Base-by-base conservation (phyloP, 1,284 basidiomycete genomes). In the Boletus sp. region DNA sequence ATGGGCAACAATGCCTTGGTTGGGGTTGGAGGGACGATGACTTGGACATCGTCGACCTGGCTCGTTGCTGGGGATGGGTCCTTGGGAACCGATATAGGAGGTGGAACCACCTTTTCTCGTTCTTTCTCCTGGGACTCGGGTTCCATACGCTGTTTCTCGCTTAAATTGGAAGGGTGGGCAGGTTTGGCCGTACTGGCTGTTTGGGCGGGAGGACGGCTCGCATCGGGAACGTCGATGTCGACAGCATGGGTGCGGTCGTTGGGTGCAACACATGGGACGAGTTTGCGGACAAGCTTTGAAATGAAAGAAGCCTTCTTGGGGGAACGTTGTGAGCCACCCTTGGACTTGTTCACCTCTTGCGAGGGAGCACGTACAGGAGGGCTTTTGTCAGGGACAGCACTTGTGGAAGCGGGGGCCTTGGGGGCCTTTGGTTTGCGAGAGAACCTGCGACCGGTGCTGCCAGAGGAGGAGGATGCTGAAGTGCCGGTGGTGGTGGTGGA, bases 211-310 rank as follows among this genome's bases (percentile, higher is more conserved):
- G 44, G 38, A 29, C 27, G 51, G 2, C 55, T 27, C 0, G 20
- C 8, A 23, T 51, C 50, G 13, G 40, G 27, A n/a, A 60, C 25
- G 43, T 67, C 69, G 49, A 68, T 47, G 48, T 69, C 68, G 43
- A 69, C 44, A 45, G 56, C 56, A 52, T 72, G 74, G 20, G 71
- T 57, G 49, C 65, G 64, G 42, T 62, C 64, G 36, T 65, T 69
- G 16, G 75, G 69, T 14, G 70, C 69, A 41, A 77, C 67, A 49
- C 77, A 80, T 17, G 76, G 77, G 25, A 78, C 70, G 44, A 78
- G 67, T 46, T 71, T 74, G 49, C 70, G 70, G 44, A 78, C 61
- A 33, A 78, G 61, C 55, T 70, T 73, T 45, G 72, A 69, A 41
- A 78, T 66, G 50, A 79, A 63, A 29, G 74, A 75, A 45, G 59